Evolutionary conservation across 2,329 filamentous ascomycete genomes (phyloP), one percentile per base, ranked within the genome.

Genomic region (Coniochaeta pulveracea): DNA sequence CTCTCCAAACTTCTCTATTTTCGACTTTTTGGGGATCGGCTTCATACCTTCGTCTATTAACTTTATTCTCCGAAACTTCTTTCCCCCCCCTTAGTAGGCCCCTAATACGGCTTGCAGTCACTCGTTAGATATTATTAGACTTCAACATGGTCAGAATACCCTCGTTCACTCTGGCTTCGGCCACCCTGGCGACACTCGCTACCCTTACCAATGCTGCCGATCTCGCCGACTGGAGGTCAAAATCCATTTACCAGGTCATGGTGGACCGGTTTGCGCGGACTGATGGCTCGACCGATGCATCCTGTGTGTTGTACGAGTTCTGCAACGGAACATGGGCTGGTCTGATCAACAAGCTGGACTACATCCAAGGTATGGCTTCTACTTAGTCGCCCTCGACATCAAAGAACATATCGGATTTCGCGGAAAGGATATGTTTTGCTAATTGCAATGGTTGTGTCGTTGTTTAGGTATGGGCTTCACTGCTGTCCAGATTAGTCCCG

Each of bases 281-380:
- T 3, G 54, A 58, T 40, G 64, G 61, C 15, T 60, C 55, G 4
- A 61, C 57, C 4, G 61, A 63, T n/a, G 54, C 49, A 15, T 37
- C 53, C 2, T 70, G 66, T 43, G 54, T 61, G 32, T 43, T 63
- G n/a, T 44, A 51, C 18, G 47, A 49, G 17, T 78, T 76, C 50
- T 80, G 76, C 42, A 72, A 72, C 25, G 76, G 76, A 11, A 72
- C 68, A 1, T 80, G 69, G 46, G 51, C 58, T 34, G 76, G 76
- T 6, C 59, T 80, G 19, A 60, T 66, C 42, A 61, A 68, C 38
- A 63, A 71, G 40, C 61, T 79, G 25, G 73, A 77, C 49, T 78
- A 78, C 47, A 77, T 79, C 47, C 60, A 72, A 45, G 63, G 63
- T 43, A 33, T 10, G 8, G 19, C 18, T 26, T 17, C 15, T 10